Percentiles rank a stretch among this genome's conserved stretches.
Evolutionary conservation across 2,329 filamentous ascomycete genomes (phyloP).

Genomic region (Curvularia sp.): DNA sequence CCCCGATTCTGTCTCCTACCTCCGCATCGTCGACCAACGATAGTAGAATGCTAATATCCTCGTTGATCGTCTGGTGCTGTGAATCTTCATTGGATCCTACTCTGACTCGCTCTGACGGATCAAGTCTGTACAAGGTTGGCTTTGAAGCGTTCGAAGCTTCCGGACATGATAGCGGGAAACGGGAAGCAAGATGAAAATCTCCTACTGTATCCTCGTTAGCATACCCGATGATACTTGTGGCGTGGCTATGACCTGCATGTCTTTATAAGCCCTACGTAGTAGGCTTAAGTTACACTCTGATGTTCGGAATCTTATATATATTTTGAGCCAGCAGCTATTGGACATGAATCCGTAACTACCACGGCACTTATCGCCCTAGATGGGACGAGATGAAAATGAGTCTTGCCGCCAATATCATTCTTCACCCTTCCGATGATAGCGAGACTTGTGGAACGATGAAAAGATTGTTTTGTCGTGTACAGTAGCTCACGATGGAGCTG

Average conservation of each 20-base stretch:
- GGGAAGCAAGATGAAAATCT: too few species aligned
- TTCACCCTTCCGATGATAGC: too few species aligned
- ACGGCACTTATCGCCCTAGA: too few species aligned
- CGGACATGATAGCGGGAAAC: constrained; percentile 6
- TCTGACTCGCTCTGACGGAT: too few species aligned
- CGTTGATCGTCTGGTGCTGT: not conserved
- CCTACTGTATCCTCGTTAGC: constrained; percentile 9
- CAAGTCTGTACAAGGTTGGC: constrained; percentile 3
- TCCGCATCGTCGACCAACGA: not conserved
- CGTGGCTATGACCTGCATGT: not conserved
- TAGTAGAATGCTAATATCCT: not conserved
- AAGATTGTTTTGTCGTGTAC: not conserved
- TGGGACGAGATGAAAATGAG: not conserved
- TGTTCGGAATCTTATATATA: constrained; percentile 20
- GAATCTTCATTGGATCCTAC: not conserved
- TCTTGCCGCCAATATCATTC: not conserved
- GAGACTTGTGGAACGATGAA: too few species aligned
- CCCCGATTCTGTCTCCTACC: not conserved
- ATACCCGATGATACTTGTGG: not conserved
- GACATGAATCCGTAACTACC: too few species aligned
- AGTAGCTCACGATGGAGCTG: not conserved
- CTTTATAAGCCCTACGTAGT: constrained; percentile 1
- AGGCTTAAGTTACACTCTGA: constrained; percentile 3
- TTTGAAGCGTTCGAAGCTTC: constrained; percentile 10
- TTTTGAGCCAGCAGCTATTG: constrained; percentile 19